Percentiles rank a stretch among this genome's conserved stretches.
Conservation (phyloP, 2,329 filamentous ascomycete genomes). For the Colletotrichum sp. region DNA sequence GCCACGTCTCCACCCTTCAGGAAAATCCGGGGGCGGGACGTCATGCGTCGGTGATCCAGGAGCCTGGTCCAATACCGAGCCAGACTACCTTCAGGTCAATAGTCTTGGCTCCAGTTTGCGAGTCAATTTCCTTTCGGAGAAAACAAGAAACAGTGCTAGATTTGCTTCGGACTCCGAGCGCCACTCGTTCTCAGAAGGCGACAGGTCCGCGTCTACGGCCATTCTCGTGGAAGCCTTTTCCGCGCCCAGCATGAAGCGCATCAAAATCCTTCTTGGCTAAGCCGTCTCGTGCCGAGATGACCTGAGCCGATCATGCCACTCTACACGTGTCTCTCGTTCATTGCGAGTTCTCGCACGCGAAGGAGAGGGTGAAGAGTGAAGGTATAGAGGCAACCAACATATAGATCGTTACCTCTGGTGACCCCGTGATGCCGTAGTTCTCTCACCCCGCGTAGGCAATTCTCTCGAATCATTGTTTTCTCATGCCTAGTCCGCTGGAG, state of each 20-base stretch:
- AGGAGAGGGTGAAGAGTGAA: not conserved
- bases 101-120: not conserved
- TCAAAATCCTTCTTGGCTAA: not conserved
- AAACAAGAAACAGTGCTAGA: not conserved
- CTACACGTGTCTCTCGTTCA: not conserved
- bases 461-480: not conserved
- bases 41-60: slow-evolving; percentile 1
- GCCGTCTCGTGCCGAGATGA: not conserved
- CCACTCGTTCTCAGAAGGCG: not conserved
- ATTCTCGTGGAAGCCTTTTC: not conserved
- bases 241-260: not conserved
- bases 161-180: not conserved
- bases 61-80: not conserved
- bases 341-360: not conserved
- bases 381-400: not conserved
- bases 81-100: not conserved
- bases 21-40: slow-evolving; percentile 8
- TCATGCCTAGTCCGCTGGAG: not conserved
- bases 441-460: not conserved
- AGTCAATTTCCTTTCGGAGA: not conserved
- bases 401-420: not conserved
- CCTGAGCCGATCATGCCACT: not conserved
- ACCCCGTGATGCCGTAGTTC: not conserved
- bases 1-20: slow-evolving; percentile 1
- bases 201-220: not conserved